Conservation (phyloP, 2,329 filamentous ascomycete species). For the Aspergillus ustus region DNA sequence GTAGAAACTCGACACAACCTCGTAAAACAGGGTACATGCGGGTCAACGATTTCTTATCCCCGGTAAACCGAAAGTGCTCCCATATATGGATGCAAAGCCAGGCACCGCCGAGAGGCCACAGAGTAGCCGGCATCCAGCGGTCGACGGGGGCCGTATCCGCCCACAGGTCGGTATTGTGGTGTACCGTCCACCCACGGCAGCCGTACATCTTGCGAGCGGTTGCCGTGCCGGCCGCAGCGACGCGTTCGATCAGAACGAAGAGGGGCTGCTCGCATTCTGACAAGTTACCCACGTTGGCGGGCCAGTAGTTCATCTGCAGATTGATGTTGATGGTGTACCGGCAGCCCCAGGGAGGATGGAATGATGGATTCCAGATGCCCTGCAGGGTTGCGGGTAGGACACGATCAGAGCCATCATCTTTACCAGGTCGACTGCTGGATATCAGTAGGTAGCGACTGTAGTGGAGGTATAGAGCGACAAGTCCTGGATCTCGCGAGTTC, state of each 20-base stretch:
- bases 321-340: constrained; percentile 66
- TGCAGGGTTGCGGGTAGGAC: constrained; percentile 60
- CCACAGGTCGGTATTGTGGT: constrained; percentile 64
- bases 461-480: constrained; percentile 60
- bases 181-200: constrained; percentile 60
- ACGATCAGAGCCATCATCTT: constrained; percentile 26
- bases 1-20: constrained; percentile 36
- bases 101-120: constrained; percentile 52
- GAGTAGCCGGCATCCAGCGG: constrained; percentile 46
- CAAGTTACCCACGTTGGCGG: constrained; percentile 56
- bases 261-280: constrained; percentile 47
- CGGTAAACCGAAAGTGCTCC: constrained; percentile 61
- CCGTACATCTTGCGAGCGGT: constrained; percentile 60
- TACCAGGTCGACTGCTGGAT: constrained; percentile 53
- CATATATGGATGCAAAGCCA: constrained; percentile 67
- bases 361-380: constrained; percentile 59
- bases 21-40: constrained; percentile 31
- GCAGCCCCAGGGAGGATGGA: constrained; percentile 55
- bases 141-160: constrained; percentile 60
- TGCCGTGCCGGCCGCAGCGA: constrained; percentile 48
- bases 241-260: constrained; percentile 47
- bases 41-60: constrained; percentile 26
- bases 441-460: constrained; percentile 61
- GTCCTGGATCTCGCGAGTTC: constrained; percentile 52
- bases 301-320: constrained; percentile 66